These are phyloP conservation scores for Colletotrichum zoysiae DNA, from an alignment of 2,329 filamentous ascomycete genomes.

Conservation along the genomic window DNA sequence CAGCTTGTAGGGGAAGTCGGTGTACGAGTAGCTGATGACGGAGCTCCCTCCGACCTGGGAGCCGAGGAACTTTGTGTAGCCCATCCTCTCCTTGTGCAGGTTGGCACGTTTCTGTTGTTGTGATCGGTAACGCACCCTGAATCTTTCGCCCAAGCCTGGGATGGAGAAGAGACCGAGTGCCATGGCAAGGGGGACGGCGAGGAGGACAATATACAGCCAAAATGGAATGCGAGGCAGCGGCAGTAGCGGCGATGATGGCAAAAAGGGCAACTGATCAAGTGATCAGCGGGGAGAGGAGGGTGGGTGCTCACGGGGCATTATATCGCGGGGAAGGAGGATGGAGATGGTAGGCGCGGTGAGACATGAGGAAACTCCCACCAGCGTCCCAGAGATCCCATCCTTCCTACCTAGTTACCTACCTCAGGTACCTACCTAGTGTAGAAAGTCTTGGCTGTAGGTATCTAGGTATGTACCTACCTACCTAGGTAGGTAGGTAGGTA, in stretches of 20 bases:
- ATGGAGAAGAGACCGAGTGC: conserved; percentile 26
- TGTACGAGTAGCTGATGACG: conserved; percentile 73
- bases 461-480: too few species aligned
- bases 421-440: not conserved
- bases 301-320: conserved; percentile 41
- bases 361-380: conserved; percentile 24
- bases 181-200: conserved; percentile 26
- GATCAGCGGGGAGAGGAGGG: conserved; percentile 12
- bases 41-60: conserved; percentile 69
- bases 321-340: conserved; percentile 29
- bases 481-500: too few species aligned
- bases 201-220: conserved; percentile 18
- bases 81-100: conserved; percentile 39
- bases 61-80: conserved; percentile 64
- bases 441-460: not conserved
- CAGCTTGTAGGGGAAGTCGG: conserved; percentile 65
- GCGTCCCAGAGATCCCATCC: not conserved
- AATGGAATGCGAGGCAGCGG: not conserved
- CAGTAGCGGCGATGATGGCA: conserved; percentile 13
- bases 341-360: conserved; percentile 31
- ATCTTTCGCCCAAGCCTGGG: conserved; percentile 22
- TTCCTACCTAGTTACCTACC: not conserved
- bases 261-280: conserved; percentile 38
- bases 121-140: conserved; percentile 23
- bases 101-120: conserved; percentile 31